Evolutionary conservation across 2,329 filamentous ascomycete species (phyloP), one percentile per base, ranked within the genome.

Genomic region (Volutella citrinella): DNA sequence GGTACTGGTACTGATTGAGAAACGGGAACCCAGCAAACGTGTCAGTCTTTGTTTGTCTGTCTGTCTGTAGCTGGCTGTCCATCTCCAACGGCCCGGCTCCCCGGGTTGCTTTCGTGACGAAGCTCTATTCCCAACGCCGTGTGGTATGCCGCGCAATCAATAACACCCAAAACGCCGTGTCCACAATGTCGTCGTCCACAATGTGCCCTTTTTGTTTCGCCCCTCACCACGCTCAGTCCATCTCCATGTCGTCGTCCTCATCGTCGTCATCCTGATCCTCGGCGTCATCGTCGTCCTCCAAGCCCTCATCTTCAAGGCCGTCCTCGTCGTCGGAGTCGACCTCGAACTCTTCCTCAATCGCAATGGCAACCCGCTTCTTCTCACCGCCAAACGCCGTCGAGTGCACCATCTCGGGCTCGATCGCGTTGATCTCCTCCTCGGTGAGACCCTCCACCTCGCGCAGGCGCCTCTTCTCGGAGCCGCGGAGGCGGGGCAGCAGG

Each of bases 401-500:
- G 40, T 57, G 54, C 46, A 52, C 49, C 41, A 56, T 55, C 40
- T 61, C 59, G 27, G 55, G 55, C 49, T 67, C 60, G 46, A 68
- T 66, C 60, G 74, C 73, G 22, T 56, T 57, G 25, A 64, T 63
- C 55, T 76, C 74, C 61, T 73, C 56, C 34, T 59, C 70, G 50
- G 72, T 58, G 34, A 63, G 31, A 24, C 50, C 71, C n/a, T n/a
- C n/a, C 57, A 76, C 67, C 55, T 77, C 68, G 51, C 76, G 76
- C 52, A 84, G 63, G 36, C 68, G 64, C 54, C 68, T 67, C 66
- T 72, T 74, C 70, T 82, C 78, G 63, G 72, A 78, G 53, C 74
- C 78, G 51, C 78, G 70, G 61, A 84, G 70, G 59, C 77, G 77
- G 51, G 87, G 88, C 54, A 98, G 78, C 63, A 98, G 75, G 68